These are phyloP conservation scores for Euphorbia peplus DNA, from an alignment of 345 rosid species.

Conservation along the genomic window DNA sequence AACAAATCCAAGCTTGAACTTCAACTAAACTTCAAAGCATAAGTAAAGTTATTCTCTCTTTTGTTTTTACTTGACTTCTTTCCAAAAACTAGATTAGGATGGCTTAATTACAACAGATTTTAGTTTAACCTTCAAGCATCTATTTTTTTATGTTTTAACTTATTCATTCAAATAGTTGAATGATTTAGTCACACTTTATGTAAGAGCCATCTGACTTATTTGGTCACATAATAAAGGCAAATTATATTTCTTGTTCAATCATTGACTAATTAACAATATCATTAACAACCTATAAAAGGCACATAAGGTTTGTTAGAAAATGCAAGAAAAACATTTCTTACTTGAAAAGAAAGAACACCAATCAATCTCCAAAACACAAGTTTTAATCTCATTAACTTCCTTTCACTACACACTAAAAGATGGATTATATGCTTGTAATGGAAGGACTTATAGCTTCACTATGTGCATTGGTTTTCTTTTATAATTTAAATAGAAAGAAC, in stretches of 20 bases:
- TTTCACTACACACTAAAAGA: not conserved
- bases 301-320: not conserved
- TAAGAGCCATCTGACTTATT: not conserved
- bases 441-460: not conserved
- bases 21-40: too few species aligned
- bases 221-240: too few species aligned
- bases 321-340: not conserved
- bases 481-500: not conserved
- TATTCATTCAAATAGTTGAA: not conserved
- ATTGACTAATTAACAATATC: not conserved
- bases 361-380: not conserved
- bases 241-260: too few species aligned
- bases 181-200: not conserved
- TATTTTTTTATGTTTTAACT: too few species aligned
- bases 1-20: too few species aligned
- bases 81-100: too few species aligned
- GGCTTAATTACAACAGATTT: not conserved
- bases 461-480: not conserved
- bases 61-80: too few species aligned
- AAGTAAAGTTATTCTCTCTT: too few species aligned
- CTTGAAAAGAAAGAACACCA: too few species aligned
- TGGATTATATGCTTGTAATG: slow-evolving; percentile 8
- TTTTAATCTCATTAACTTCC: not conserved
- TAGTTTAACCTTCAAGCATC: not conserved
- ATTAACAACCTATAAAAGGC: not conserved